Base-by-base conservation (phyloP, 2,329 filamentous ascomycete genomes). In the Sporothrix mexicana region DNA sequence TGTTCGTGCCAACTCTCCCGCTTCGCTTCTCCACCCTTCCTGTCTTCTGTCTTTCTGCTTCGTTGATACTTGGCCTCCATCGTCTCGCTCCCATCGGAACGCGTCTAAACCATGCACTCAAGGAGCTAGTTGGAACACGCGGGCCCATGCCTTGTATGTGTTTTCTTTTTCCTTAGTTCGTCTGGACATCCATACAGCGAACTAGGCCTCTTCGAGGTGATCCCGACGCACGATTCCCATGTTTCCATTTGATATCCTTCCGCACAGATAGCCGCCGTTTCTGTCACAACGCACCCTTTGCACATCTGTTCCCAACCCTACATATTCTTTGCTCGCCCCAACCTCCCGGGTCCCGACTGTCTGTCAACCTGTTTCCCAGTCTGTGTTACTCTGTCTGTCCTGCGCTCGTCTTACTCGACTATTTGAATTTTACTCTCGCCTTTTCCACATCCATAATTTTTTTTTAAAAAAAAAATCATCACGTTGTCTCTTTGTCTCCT, bases 231-330 rank as follows among this genome's bases (percentile, higher is more conserved):
- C 25, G 30, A 41, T 23, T 23, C 51, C 51, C 51, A 25, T 43
- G n/a, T 45, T 23, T 51, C 36, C 20, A n/a, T 25, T n/a, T 57
- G 8, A 25, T 30, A 23, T 20, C 36, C 15, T 9, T 36, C 8
- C 13, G 41, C 15, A 57, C 61, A 59, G 12, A 72, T 74, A 74
- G 73, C 73, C 73, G 69, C 73, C 53, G 70, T 49, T 47, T 47
- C 41, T 47, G 61, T 13, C 61, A 41, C 61, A 47, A 68, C 25
- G 12, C 23, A 51, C 51, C 23, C 15, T 51, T 51, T 12, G 25
- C 62, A 41, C 49, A 23, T 47, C 30, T 59, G 17, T 55, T 59
- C 51, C 25, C 45, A 51, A 36, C 30, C 69, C n/a, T 71, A 71
- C 70, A 71, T 71, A 66, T 66, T 71, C 71, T 25, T 55, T n/a